Percentiles rank a stretch among this genome's conserved stretches.
phyloP scores from a whole-genome alignment of 2,329 filamentous ascomycete species.

The Verticillium longisporum region DNA sequence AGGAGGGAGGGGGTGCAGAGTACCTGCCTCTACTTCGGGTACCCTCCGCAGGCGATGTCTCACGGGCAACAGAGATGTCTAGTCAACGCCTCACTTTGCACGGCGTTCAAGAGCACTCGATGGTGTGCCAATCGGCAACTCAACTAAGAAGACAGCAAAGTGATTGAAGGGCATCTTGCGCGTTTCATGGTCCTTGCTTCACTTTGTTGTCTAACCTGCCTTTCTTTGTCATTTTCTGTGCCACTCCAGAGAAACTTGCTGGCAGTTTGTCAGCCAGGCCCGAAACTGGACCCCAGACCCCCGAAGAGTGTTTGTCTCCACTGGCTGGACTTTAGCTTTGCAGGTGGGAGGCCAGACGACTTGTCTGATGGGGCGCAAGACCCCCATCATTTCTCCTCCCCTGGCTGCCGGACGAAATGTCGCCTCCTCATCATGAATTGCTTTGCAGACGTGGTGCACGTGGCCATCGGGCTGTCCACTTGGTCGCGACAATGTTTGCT shows the following conservation, averaged over 20 bases:
- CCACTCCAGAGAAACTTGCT: not conserved
- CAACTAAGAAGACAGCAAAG: not conserved
- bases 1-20: not conserved
- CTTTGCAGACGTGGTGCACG: not conserved
- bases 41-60: not conserved
- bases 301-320: not conserved
- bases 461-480: not conserved
- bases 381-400: not conserved
- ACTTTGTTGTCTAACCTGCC: not conserved
- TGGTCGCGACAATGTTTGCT: not conserved
- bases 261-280: not conserved
- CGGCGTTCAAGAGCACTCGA: not conserved
- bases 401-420: not conserved
- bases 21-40: no score
- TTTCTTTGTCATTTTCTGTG: not conserved
- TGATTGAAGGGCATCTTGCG: not conserved
- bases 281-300: not conserved
- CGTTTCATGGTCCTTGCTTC: not conserved
- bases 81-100: not conserved
- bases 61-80: not conserved
- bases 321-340: not conserved
- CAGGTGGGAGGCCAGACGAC: not conserved
- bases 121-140: not conserved
- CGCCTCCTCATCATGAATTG: not conserved
- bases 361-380: not conserved